phyloP scores from a whole-genome alignment of 345 rosid genomes.

The Citrus maxima region DNA sequence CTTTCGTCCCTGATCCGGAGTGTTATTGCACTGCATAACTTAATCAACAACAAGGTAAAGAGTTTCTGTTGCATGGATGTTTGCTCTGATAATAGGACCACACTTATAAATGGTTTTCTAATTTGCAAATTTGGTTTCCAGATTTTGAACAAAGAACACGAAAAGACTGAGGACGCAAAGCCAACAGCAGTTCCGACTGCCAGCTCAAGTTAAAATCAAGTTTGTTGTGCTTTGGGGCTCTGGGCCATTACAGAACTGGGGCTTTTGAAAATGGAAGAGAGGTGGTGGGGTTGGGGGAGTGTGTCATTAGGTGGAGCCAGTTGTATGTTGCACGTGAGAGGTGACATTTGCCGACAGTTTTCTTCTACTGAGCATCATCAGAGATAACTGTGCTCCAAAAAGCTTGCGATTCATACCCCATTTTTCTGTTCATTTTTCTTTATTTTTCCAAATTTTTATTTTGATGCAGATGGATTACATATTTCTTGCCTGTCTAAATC shows the following conservation, averaged over 20 bases:
- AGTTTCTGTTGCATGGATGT: neutral
- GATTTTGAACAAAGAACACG: constrained; percentile 91
- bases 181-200: constrained; percentile 49
- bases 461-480: neutral
- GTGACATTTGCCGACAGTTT: neutral
- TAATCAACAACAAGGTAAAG: constrained; percentile 90
- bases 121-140: constrained; percentile 25
- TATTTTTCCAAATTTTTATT: neutral
- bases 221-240: neutral
- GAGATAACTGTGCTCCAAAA: neutral
- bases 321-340: neutral
- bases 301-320: neutral
- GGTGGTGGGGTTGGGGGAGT: neutral
- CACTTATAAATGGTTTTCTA: neutral
- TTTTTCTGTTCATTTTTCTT: too few relatives aligned
- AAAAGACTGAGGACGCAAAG: constrained; percentile 76
- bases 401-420: neutral
- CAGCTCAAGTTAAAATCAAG: constrained; percentile 28
- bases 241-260: neutral
- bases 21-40: constrained; percentile 85
- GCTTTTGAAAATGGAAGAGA: neutral
- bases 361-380: neutral
- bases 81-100: neutral
- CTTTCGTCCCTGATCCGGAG: constrained; percentile 68
- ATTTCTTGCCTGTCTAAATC: neutral